Percentiles rank a stretch among this genome's conserved stretches.
Evolutionary conservation across 2,329 filamentous ascomycete species (phyloP).

Genomic region (Xylariaceae sp.): DNA sequence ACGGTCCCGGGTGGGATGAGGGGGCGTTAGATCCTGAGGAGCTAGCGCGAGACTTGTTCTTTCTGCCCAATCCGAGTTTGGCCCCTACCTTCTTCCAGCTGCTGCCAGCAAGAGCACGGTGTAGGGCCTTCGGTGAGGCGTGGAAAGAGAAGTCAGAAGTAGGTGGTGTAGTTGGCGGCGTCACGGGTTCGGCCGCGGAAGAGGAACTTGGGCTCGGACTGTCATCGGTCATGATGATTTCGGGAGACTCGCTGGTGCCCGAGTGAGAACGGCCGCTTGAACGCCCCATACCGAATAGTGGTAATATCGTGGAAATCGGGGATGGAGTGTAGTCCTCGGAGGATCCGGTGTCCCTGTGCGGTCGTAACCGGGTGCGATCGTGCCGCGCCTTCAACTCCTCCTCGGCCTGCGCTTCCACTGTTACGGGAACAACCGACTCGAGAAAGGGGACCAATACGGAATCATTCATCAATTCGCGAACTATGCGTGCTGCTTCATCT

Average conservation of each 20-base stretch:
- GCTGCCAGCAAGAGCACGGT: conserved; percentile 50
- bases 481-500: conserved; percentile 77
- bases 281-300: conserved; percentile 38
- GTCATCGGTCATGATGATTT: conserved; percentile 57
- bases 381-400: conserved; percentile 37
- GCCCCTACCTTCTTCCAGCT: conserved; percentile 62
- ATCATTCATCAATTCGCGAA: conserved; percentile 96
- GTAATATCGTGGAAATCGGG: conserved; percentile 40
- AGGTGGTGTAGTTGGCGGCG: conserved; percentile 68
- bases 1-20: conserved; percentile 32
- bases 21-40: conserved; percentile 39
- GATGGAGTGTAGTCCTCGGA: conserved; percentile 39
- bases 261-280: conserved; percentile 39
- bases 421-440: conserved; percentile 52
- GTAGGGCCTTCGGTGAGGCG: conserved; percentile 48
- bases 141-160: conserved; percentile 52
- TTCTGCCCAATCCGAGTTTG: conserved; percentile 54
- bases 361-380: conserved; percentile 37
- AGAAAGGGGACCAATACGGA: conserved; percentile 90
- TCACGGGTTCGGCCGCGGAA: conserved; percentile 58
- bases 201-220: conserved; percentile 57
- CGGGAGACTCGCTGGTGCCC: conserved; percentile 42
- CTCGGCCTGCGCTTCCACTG: conserved; percentile 33
- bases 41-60: conserved; percentile 42
- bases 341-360: conserved; percentile 33